Evolutionary conservation across 345 rosid genomes (phyloP), one percentile per base, ranked within the genome.

Genomic region (Gossypium bickii): DNA sequence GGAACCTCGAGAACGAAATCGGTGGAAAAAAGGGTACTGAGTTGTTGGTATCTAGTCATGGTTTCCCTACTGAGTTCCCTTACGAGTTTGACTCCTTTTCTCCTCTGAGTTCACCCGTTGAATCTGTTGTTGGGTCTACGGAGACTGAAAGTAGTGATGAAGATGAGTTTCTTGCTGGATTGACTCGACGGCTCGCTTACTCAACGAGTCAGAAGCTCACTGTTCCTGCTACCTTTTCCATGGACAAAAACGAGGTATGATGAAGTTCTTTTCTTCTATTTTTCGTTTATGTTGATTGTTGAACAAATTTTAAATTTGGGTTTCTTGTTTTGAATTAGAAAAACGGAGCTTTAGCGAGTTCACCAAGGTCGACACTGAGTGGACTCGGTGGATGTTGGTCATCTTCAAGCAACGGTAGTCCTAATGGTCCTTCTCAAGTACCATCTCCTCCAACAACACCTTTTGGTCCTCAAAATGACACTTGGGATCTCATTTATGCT

Each of bases 291-390:
- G 20, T 18, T 43, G 1, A 4, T 18, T 12, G 20, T 44, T 44
- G 4, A 2, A 0, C 22, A n/a, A 20, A 43, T 41, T 1, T 18
- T 0, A 18, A 65, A 43, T 16, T 9, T 68, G 57, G 57, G 18
- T 22, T 65, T 12, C 2, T 57, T 57, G 3, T 22, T 59, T 12
- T 22, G 4, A 25, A 22, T 6, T 41, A 81, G 81, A 77, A 79
- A 73, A 80, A 78, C 49, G 57, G 82, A 77, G 77, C 18, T 16
- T 58, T 82, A 47, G 78, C 89, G 16, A 88, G 88, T 29, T 90
- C 98, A 1, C 97, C 92, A 0, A 87, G 89, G 80, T 90, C 94
- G 70, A 87, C 93, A 13, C 87, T 85, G 58, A 90, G 84, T 82
- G 86, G 86, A 77, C 70, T 82, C 72, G 85, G 41, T 34, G 41